These are phyloP conservation scores for Oryza australiensis DNA, from an alignment of 176 grass and related monocot species.

Conservation along the genomic window DNA sequence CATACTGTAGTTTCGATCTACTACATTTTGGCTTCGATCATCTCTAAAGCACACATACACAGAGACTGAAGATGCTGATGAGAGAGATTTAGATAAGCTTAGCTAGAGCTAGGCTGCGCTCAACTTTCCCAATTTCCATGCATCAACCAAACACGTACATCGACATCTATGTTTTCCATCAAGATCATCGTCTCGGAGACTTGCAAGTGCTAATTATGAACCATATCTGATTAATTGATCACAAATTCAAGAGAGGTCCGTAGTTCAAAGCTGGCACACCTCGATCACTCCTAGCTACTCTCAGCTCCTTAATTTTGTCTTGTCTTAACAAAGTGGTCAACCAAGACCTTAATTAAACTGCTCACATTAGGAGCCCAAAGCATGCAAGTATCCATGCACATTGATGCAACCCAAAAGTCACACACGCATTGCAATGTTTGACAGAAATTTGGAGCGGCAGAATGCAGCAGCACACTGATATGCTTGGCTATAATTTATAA, in stretches of 20 bases:
- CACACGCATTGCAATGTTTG: constrained; percentile 24
- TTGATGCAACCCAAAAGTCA: constrained; percentile 9
- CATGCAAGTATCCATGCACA: constrained; percentile 18
- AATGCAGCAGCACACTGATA: neutral
- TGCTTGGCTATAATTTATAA: neutral
- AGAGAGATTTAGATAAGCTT: neutral
- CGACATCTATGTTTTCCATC: neutral
- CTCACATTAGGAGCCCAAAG: constrained; percentile 33
- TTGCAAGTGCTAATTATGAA: constrained; percentile 31
- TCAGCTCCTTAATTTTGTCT: constrained; percentile 15
- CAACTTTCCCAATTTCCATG: neutral
- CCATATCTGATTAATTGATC: constrained; percentile 28
- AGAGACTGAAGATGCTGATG: neutral
- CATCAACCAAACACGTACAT: constrained; percentile 1
- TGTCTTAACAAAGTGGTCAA: constrained; percentile 35
- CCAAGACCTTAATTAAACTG: constrained; percentile 52
- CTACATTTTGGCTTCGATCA: neutral
- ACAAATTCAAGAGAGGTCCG: constrained; percentile 30
- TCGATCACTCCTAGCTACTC: neutral
- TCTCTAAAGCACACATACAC: neutral
- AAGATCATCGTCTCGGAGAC: constrained; percentile 16
- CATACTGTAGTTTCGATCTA: neutral
- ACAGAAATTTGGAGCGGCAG: neutral
- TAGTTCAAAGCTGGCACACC: constrained; percentile 18
- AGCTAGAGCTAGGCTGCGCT: neutral